Conservation (phyloP, 1,139 yeast species). For the Diutina pseudorugosa region DNA sequence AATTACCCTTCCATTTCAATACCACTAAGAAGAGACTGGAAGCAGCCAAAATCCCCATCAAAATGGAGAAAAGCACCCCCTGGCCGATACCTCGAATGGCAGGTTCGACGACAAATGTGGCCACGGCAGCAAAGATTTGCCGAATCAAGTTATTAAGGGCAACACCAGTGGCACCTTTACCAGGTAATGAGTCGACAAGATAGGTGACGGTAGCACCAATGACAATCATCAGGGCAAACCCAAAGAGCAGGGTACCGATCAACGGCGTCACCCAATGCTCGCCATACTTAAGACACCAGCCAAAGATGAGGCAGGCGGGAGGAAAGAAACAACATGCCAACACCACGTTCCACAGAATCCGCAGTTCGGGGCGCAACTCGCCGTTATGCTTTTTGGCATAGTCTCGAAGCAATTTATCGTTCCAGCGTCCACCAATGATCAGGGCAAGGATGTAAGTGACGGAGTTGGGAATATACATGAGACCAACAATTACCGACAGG, state of each 20-base stretch:
- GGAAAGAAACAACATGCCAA: constrained; percentile 53
- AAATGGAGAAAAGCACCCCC: constrained; percentile 59
- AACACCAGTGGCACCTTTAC: constrained; percentile 82
- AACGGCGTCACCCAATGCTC: constrained; percentile 67
- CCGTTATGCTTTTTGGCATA: constrained; percentile 52
- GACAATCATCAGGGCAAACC: constrained; percentile 74
- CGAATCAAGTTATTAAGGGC: constrained; percentile 71
- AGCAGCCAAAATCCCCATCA: constrained; percentile 43
- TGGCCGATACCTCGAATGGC: constrained; percentile 48
- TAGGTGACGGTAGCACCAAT: constrained; percentile 76
- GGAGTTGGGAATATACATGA: constrained; percentile 75
- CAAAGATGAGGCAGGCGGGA: constrained; percentile 57
- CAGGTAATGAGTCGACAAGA: constrained; percentile 75
- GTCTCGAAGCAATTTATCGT: constrained; percentile 45
- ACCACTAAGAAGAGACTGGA: constrained; percentile 31
- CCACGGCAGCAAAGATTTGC: constrained; percentile 62
- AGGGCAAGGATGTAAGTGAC: constrained; percentile 67
- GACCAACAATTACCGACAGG: constrained; percentile 52
- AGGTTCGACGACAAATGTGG: constrained; percentile 68
- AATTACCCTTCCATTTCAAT: constrained; percentile 45
- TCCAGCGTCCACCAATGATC: constrained; percentile 69
- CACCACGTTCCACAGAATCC: constrained; percentile 66
- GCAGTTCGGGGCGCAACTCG: constrained; percentile 58
- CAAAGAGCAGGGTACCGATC: constrained; percentile 71
- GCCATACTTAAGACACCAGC: constrained; percentile 65